These are phyloP conservation scores for Amoeboaphelidium protococcarum DNA, from an alignment of 371 early-diverging fungal species.

Conservation along the genomic window DNA sequence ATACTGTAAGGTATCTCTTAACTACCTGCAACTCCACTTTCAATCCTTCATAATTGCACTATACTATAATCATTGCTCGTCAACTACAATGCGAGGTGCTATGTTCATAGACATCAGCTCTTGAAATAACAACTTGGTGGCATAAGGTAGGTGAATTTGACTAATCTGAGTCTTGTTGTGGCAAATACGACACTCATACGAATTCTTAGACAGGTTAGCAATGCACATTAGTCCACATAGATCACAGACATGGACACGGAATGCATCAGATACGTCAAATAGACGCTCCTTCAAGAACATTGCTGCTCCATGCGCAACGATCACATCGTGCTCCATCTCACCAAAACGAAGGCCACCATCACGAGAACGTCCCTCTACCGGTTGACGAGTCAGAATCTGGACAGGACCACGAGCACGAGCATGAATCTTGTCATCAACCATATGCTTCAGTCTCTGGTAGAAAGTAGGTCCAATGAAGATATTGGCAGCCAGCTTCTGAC, in stretches of 20 bases:
- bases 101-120: slow-evolving; percentile 99
- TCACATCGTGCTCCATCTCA: slow-evolving; percentile 99
- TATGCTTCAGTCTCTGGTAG: slow-evolving; percentile 99
- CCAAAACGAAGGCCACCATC: slow-evolving; percentile 99
- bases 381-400: slow-evolving; percentile 95
- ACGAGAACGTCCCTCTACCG: slow-evolving; percentile 94
- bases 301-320: slow-evolving; percentile 98
- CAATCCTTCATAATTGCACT: no score
- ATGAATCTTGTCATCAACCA: slow-evolving; percentile 99
- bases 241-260: slow-evolving; percentile 94
- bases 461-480: slow-evolving; percentile 97
- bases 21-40: no score
- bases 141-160: slow-evolving; percentile 92
- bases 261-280: slow-evolving; percentile 94
- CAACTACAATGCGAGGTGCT: slow-evolving; percentile 31
- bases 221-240: slow-evolving; percentile 93
- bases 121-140: slow-evolving; percentile 94
- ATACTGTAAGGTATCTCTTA: no score
- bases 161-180: slow-evolving; percentile 75
- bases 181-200: slow-evolving; percentile 82
- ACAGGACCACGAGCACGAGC: slow-evolving; percentile 88
- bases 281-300: slow-evolving; percentile 97
- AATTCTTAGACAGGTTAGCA: slow-evolving; percentile 68
- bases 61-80: no score
- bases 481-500: slow-evolving; percentile 83